Evolutionary conservation across 2,329 filamentous ascomycete species (phyloP), one percentile per base, ranked within the genome.

Genomic region (Neophaeococcomyces mojaviensis): DNA sequence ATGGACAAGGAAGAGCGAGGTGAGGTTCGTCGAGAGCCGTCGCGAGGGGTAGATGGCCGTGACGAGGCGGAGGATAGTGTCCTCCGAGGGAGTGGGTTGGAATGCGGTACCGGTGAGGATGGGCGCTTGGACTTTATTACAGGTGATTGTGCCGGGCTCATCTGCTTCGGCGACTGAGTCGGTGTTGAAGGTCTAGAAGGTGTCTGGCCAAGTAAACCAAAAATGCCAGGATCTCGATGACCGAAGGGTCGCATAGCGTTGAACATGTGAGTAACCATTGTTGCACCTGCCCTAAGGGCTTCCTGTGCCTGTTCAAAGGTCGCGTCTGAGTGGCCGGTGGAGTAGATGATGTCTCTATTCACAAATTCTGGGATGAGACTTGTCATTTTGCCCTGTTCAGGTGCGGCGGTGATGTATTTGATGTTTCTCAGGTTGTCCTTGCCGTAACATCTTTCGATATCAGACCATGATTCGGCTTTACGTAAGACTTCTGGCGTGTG

Each of bases 181-280:
- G 55, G 55, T 10, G 49, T 51, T 15, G 51, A 44, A 18, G 54
- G 51, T 1, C 34, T 16, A 10, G 39, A 50, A 9, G 82, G 76
- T 7, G 76, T 76, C 51, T 77, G 77, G 49, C 88, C 88, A 12
- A 96, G 70, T 0, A 94, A 79, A 22, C 89, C 89, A 61, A 94
- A 94, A 56, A 95, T 81, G 31, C 88, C 88, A 0, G 89, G 88
- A 64, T 95, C 88, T 48, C 89, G 84, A 71, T 96, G 88, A 64
- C 92, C 86, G 41, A 94, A 78, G 12, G 88, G 88, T 1, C 82
- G 77, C 88, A 95, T 95, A 20, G 88, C 88, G 63, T 95, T 95
- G 77, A 94, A 95, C 1, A 95, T 74, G 60, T 95, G 88, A 0
- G 88, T 95, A 55, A 95, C 85, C 86, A 94, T 94, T 39, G 78